Evolutionary conservation across 805 yeast species (phyloP), one percentile per base, ranked within the genome.

Genomic region (Kodamaea jinghongensis): DNA sequence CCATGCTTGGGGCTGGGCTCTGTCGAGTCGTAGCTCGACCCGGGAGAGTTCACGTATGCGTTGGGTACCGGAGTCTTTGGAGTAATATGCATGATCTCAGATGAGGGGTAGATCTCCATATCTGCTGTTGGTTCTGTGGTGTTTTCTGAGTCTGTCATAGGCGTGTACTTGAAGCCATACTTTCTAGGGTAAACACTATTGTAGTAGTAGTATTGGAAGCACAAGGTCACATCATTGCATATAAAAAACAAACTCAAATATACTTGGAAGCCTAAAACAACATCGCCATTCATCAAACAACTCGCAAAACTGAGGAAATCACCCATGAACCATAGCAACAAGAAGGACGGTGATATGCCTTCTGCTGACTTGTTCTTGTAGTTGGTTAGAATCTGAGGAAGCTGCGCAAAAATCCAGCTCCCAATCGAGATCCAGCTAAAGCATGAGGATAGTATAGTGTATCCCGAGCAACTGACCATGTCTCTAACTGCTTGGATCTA

Each of bases 391-490:
- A 83, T 80, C 53, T 83, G 91, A 1, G 90, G 90, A 12, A 79
- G 52, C 56, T 83, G 90, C 2, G 90, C 90, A 56, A 82, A 79
- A 26, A 82, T 64, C 90, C 91, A 83, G 43, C 81, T 71, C 4
- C 63, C 58, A 28, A 79, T 61, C 3, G 84, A 78, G 5, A 50
- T 25, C 5, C 53, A 42, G 41, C 54, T 45, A 38, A 55, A 52
- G 29, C 48, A 15, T 6, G 42, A 35, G 7, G 60, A 50, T 3
- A 50, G 17, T 10, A 15, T 16, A 34, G 32, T 40, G 4, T 28
- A 37, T 16, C 23, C 34, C 4, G 16, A 29, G 12, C 39, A 43
- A 14, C 39, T 20, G 4, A 38, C 32, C 42, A 42, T 38, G 2
- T 15, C 30, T 34, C n/a, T 20, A 20, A 20, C 8, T 20, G 23